Evolutionary conservation across 805 yeast species (phyloP), one percentile per base, ranked within the genome.

Genomic region (Wickerhamomyces queroliae): DNA sequence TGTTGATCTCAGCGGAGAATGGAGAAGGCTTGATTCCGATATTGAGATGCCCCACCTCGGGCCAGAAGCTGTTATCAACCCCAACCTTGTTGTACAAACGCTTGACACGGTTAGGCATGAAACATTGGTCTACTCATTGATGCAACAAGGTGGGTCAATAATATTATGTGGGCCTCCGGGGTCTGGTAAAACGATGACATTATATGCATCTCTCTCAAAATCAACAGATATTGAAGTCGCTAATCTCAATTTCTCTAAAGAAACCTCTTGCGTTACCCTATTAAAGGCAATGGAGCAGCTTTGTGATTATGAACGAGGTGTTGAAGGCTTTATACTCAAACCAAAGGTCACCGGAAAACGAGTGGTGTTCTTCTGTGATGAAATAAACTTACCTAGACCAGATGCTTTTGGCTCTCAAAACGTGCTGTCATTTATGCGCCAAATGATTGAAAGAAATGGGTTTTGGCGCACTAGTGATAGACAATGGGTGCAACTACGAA

Each of bases 121-220:
- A 43, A 55, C 63, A 1, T 51, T 85, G 10, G 67, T 91, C 2
- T 72, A 70, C 39, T 64, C 79, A 0, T 57, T 84, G 2, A 51
- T 90, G 27, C 65, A 67, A 25, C 74, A 75, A 33, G 80, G 74
- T 39, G 63, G 63, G 29, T 77, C 95, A 0, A 56, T 87, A 15
- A 66, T 91, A 21, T 66, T 91, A 18, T 88, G 96, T 61, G 98
- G 98, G 3, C 98, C 98, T 0, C 97, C 98, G 0, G 98, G 98
- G 4, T 83, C 96, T 0, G 98, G 98, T 42, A 91, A 91, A 56
- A 90, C 98, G 0, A 90, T 91, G 98, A 79, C 90, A 0, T 61
- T 91, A 16, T 70, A 86, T 47, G 76, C 81, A 35, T 80, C 88
- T 0, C 55, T 91, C 30, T 64, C 85, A 33, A 67, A 66, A 38